Evolutionary conservation across 345 rosid genomes (phyloP), one percentile per base, ranked within the genome.

Genomic region (Passiflora organensis): DNA sequence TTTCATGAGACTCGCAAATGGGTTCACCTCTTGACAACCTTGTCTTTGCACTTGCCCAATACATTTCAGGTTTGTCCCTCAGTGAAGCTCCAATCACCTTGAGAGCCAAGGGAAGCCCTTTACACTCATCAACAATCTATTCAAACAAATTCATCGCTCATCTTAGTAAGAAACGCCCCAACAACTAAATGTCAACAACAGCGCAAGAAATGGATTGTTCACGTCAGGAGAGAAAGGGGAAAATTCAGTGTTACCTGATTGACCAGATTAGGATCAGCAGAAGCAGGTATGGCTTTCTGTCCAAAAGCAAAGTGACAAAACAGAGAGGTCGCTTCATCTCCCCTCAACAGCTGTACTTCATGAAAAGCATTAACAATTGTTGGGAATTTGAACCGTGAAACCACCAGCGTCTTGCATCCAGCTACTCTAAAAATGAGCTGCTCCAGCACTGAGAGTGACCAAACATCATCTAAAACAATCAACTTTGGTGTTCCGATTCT

Each of bases 31-130:
- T 73, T 5, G 76, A 72, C 55, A 91, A 56, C 78, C 86, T 79
- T 49, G 66, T 72, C 72, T 49, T 68, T 0, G 86, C 98, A 38
- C 91, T 75, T 13, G 58, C 72, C 98, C 96, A 88, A 42, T 72
- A 88, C 55, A 64, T 78, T 59, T 84, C 91, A 49, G 80, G 75
- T 51, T 71, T 74, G 53, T 67, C 87, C 21, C 83, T 65, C 12
- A 88, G 36, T 13, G 95, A 82, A 76, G 94, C 85, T 16, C 98
- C 96, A 12, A 85, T 86, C 49, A 88, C 96, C 81, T 88, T 91
- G 59, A 91, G 96, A 53, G 98, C 98, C 73, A 88, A 72, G 39
- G 96, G 98, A 53, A 91, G 83, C 55, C 98, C 98, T 66, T 88
- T 82, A 57, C 98, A 91, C 63, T 88, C 93, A 48, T 55, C 72